Percentiles rank a stretch among this genome's conserved stretches.
Evolutionary conservation across 306 rosid species (phyloP).

Genomic region (barrel medic (Medicago truncatula)): DNA sequence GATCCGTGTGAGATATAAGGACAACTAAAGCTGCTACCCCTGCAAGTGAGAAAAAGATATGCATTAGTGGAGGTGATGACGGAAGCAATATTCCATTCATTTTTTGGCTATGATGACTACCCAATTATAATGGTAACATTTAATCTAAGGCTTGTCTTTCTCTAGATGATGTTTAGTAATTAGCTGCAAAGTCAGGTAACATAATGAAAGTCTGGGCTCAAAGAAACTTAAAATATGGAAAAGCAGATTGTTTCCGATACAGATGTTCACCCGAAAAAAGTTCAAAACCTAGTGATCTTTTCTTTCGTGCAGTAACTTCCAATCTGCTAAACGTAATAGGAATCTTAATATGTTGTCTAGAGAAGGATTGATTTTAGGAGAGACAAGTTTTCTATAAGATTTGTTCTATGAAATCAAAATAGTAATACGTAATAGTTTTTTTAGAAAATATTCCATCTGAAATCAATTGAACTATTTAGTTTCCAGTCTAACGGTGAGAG

Average conservation of each 20-base stretch:
- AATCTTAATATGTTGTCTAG: no score
- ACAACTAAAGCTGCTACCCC: constrained; percentile 76
- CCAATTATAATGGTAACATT: constrained; percentile 3
- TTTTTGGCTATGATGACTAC: constrained; percentile 11
- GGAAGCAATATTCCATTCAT: background rate
- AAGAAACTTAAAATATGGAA: background rate
- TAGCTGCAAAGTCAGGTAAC: constrained; percentile 30
- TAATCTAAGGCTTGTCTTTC: constrained; percentile 24
- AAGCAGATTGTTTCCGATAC: background rate
- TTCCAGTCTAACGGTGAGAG: no score
- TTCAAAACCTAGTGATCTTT: no score
- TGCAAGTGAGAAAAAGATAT: constrained; percentile 52
- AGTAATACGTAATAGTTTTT: no score
- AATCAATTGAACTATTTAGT: no score
- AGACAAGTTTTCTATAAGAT: no score
- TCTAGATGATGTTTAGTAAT: constrained; percentile 18
- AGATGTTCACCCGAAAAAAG: background rate
- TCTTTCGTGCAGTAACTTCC: no score
- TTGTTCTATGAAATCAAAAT: no score
- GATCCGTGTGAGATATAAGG: constrained; percentile 55
- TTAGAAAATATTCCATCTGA: no score
- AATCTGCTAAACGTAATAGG: no score
- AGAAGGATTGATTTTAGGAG: no score
- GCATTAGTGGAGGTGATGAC: background rate
- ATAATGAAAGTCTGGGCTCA: background rate